Evolutionary conservation across 352 stramenopile genomes (phyloP).

Genomic region (Phytophthora macrochlamydospora): DNA sequence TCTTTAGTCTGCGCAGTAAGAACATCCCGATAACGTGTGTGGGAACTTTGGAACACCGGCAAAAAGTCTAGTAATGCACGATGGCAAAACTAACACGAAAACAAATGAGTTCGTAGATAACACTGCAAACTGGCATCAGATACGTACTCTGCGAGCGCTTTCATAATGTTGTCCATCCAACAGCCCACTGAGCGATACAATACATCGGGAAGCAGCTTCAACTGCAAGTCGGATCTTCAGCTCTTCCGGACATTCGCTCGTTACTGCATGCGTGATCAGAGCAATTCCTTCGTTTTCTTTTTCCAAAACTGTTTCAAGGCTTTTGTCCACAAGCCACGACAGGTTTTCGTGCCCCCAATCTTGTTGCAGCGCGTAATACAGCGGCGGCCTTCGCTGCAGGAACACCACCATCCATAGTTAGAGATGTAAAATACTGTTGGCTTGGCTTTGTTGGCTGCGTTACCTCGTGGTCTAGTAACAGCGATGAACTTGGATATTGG

Average conservation of each 20-base stretch:
- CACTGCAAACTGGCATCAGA: background rate
- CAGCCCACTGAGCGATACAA: conserved; percentile 31
- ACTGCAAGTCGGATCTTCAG: conserved; percentile 66
- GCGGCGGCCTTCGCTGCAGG: conserved; percentile 9
- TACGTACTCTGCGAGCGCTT: conserved; percentile 54
- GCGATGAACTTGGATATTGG: conserved; percentile 21
- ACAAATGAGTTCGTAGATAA: background rate
- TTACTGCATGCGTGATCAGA: conserved; percentile 48
- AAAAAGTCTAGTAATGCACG: conserved; percentile 56
- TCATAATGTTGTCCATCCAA: conserved; percentile 47
- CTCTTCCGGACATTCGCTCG: conserved; percentile 48
- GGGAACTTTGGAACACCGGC: conserved; percentile 70
- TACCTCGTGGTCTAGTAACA: conserved; percentile 39
- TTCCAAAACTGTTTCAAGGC: conserved; percentile 31
- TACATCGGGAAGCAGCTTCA: conserved; percentile 33
- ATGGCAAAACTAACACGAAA: conserved; percentile 43
- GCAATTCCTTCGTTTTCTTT: conserved; percentile 57
- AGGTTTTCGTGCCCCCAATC: conserved; percentile 50
- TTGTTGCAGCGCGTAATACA: conserved; percentile 53
- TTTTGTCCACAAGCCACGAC: conserved; percentile 60
- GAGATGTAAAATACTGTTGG: no score
- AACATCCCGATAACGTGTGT: conserved; percentile 38
- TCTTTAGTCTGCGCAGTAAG: conserved; percentile 18
- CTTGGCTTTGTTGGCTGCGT: background rate
- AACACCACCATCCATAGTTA: background rate